Evolutionary conservation across 139 green algal genomes (phyloP).

Genomic region (Dunaliella sp.): DNA sequence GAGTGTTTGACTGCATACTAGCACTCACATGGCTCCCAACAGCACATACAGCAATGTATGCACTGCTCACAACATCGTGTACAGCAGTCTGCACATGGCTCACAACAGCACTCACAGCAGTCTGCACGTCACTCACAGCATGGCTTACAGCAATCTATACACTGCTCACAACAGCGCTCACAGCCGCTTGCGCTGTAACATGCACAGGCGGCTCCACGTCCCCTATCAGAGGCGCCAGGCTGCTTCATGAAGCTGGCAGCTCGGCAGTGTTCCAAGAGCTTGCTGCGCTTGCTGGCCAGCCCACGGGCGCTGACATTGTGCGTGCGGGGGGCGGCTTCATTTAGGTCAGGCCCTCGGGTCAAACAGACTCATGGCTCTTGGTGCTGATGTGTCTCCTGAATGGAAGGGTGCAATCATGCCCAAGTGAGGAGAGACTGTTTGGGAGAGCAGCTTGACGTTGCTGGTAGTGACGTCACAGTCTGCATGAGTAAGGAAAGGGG

Average conservation of each 20-base stretch:
- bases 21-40: not conserved
- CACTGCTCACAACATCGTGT: not conserved
- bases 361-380: too few relatives aligned
- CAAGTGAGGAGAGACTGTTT: too few relatives aligned
- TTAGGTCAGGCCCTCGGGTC: too few relatives aligned
- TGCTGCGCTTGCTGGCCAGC: not conserved
- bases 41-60: not conserved
- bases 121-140: not conserved
- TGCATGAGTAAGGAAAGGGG: too few relatives aligned
- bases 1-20: not conserved
- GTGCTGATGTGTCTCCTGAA: too few relatives aligned
- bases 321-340: slow-evolving; percentile 3
- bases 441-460: too few relatives aligned
- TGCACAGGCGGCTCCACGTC: not conserved
- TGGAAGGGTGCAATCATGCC: too few relatives aligned
- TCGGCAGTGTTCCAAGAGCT: slow-evolving; percentile 3
- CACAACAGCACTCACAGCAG: not conserved
- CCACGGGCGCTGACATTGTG: not conserved
- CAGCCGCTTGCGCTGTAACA: not conserved
- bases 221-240: not conserved
- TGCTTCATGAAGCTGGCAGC: slow-evolving; percentile 6
- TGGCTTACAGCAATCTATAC: not conserved
- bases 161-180: not conserved
- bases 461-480: too few relatives aligned
- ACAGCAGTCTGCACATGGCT: not conserved